A percentile compares a stretch with the other conserved stretches of the same genome.
Evolutionary conservation across 1,139 yeast species (phyloP).

Genomic region (Yamadazyma kanchanaburiensis): DNA sequence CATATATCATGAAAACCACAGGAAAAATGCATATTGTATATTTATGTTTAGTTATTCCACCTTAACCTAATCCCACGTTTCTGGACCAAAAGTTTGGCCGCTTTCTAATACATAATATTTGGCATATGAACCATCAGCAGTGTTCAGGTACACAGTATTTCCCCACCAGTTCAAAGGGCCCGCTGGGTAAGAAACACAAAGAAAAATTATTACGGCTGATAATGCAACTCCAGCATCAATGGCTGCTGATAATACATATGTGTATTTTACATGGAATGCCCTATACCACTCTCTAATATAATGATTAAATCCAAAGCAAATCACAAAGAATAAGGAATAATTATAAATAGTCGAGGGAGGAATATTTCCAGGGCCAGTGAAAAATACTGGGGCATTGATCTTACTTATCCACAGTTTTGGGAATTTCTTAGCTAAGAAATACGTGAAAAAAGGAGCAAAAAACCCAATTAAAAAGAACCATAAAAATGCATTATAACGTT

Average conservation of each 20-base stretch:
- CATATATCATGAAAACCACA: no score
- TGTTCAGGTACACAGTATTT: slow-evolving; percentile 4
- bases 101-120: slow-evolving; percentile 2
- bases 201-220: slow-evolving; percentile 50
- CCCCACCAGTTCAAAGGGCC: slow-evolving; percentile 20
- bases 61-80: no score
- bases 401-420: slow-evolving; percentile 16
- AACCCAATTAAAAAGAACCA: slow-evolving; percentile 39
- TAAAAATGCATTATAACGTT: slow-evolving; percentile 30
- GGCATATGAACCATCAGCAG: slow-evolving; percentile 5
- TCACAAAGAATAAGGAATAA: slow-evolving; percentile 33
- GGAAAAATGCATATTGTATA: no score
- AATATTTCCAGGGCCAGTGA: slow-evolving; percentile 28
- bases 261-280: slow-evolving; percentile 39
- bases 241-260: slow-evolving; percentile 54
- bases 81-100: slow-evolving; percentile 6
- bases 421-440: slow-evolving; percentile 20
- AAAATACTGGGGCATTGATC: slow-evolving; percentile 43
- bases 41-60: no score
- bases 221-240: slow-evolving; percentile 57
- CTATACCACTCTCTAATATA: slow-evolving; percentile 6
- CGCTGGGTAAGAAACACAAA: slow-evolving; percentile 47
- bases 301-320: slow-evolving; percentile 22
- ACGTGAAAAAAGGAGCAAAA: slow-evolving; percentile 32
- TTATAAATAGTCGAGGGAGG: slow-evolving; percentile 42